Conservation (phyloP, 2,329 filamentous ascomycete species). For the Fusarium cyanostomum region DNA sequence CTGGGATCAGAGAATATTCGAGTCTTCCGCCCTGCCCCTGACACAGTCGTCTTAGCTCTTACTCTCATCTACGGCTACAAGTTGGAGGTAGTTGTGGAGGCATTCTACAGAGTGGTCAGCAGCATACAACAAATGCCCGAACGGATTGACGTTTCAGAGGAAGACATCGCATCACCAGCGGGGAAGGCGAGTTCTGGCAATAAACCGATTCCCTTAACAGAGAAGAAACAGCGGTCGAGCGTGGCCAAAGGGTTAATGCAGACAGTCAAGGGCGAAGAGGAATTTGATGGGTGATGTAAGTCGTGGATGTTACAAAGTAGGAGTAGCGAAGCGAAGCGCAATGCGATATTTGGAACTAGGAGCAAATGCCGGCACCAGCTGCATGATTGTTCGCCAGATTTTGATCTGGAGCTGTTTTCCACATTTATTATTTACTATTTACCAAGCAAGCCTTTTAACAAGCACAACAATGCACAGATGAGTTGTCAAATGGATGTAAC, state of each 20-base stretch:
- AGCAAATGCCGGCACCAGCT: not conserved
- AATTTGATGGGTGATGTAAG: constrained; percentile 12
- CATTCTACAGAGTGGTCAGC: not conserved
- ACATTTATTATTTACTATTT: no score
- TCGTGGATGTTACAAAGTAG: constrained; percentile 1
- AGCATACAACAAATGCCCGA: no score
- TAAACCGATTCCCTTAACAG: no score
- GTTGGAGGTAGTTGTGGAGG: not conserved
- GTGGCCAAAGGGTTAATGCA: no score
- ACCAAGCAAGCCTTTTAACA: not conserved
- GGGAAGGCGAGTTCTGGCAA: no score
- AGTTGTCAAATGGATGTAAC: constrained; percentile 8
- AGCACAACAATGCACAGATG: not conserved
- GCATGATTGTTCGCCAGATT: not conserved
- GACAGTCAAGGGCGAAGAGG: no score
- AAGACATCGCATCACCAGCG: not conserved
- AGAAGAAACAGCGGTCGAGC: no score
- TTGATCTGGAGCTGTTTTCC: no score
- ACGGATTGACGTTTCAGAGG: not conserved
- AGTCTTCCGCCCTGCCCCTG: not conserved
- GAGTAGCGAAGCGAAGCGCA: constrained; percentile 8
- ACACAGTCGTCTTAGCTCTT: not conserved
- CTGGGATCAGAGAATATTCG: not conserved
- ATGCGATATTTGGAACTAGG: constrained; percentile 1
- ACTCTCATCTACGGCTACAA: not conserved